phyloP scores from a whole-genome alignment of 257 asterid species.

The Orobanche coerulescens region DNA sequence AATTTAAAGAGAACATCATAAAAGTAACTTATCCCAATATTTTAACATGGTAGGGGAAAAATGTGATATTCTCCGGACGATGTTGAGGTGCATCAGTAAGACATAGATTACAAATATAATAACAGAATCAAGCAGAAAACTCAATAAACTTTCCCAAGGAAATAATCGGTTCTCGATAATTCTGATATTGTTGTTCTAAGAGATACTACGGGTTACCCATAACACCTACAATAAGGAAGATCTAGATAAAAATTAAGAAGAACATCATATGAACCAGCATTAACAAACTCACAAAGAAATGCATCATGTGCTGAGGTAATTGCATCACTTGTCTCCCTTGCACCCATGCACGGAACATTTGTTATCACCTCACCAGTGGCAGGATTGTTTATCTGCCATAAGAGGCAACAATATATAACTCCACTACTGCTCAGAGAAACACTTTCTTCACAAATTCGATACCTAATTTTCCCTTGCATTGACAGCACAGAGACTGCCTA shows the following conservation, averaged over 20 bases:
- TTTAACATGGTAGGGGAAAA: neutral
- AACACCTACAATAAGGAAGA: neutral
- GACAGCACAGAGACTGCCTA: slow-evolving; percentile 12
- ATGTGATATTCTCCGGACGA: neutral
- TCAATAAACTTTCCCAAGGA: neutral
- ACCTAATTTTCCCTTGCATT: neutral
- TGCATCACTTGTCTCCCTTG: slow-evolving; percentile 88
- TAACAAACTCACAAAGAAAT: slow-evolving; percentile 53
- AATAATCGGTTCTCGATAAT: neutral
- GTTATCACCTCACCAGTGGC: slow-evolving; percentile 88
- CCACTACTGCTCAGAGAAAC: slow-evolving; percentile 3
- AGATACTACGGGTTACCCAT: neutral
- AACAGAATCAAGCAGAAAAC: slow-evolving; percentile 3
- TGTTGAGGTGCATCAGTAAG: neutral
- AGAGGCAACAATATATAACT: neutral
- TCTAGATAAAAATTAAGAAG: neutral
- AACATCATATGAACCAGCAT: slow-evolving; percentile 2
- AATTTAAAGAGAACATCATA: neutral
- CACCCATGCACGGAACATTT: slow-evolving; percentile 82
- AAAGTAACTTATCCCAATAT: neutral
- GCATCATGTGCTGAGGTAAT: slow-evolving; percentile 81
- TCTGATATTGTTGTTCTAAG: neutral
- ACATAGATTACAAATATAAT: neutral
- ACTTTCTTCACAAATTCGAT: slow-evolving; percentile 1
- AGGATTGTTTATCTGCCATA: slow-evolving; percentile 66